Conservation (phyloP, 2,329 filamentous ascomycete genomes). For the Thyridium curvatum region DNA sequence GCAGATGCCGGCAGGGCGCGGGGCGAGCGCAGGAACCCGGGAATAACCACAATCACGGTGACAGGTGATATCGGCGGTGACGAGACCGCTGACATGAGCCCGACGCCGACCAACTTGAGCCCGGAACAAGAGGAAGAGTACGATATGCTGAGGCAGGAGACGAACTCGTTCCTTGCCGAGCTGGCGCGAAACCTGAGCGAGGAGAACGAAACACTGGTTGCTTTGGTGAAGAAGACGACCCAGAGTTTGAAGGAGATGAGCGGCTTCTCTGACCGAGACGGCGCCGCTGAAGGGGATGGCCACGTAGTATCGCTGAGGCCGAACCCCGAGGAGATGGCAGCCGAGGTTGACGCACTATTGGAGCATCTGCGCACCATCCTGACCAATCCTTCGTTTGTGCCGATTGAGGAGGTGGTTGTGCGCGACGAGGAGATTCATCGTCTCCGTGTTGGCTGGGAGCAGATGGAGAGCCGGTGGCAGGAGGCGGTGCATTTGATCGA, state of each 20-base stretch:
- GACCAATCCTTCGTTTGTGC: conserved; percentile 93
- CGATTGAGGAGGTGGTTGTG: conserved; percentile 88
- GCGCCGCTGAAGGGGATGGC: conserved; percentile 11
- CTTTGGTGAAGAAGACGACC: conserved; percentile 65
- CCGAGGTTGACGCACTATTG: conserved; percentile 70
- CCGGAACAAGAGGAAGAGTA: conserved; percentile 37
- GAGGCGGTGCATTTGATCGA: conserved; percentile 90
- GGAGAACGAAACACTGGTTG: conserved; percentile 81
- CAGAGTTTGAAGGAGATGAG: conserved; percentile 65
- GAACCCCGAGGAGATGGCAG: conserved; percentile 58
- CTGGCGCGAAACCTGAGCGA: conserved; percentile 79
- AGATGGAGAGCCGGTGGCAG: conserved; percentile 86
- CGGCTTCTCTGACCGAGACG: conserved; percentile 26
- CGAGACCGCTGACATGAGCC: conserved; percentile 17
- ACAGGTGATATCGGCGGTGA: conserved; percentile 45
- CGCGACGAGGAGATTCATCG: conserved; percentile 85
- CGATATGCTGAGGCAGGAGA: conserved; percentile 69
- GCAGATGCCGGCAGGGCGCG: conserved; percentile 60
- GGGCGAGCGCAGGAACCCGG: conserved; percentile 47
- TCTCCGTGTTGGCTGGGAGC: conserved; percentile 81
- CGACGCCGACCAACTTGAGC: conserved; percentile 3
- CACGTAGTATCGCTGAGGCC: conserved; percentile 25
- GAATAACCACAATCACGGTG: conserved; percentile 51
- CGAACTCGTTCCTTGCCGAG: conserved; percentile 83
- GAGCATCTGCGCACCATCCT: conserved; percentile 77